phyloP scores from a whole-genome alignment of 1,284 basidiomycete species.

The Fomes fomentarius region DNA sequence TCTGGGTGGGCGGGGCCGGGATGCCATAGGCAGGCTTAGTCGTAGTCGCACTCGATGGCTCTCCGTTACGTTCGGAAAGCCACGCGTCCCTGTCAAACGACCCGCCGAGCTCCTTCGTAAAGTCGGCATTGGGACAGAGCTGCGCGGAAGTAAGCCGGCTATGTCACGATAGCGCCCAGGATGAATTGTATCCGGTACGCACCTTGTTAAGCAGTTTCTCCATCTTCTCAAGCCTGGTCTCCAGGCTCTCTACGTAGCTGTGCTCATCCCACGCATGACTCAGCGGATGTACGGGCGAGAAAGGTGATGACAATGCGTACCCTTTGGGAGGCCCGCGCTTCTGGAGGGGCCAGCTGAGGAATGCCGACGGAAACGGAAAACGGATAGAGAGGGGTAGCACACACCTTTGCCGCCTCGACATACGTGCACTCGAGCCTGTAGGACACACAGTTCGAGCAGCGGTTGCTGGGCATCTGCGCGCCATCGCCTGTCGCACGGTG shows the following conservation, averaged over 20 bases:
- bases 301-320: slow-evolving; percentile 45
- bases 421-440: slow-evolving; percentile 80
- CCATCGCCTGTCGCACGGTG: slow-evolving; percentile 29
- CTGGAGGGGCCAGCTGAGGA: slow-evolving; percentile 37
- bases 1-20: background rate
- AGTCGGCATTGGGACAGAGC: slow-evolving; percentile 55
- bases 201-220: slow-evolving; percentile 67
- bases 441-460: slow-evolving; percentile 80
- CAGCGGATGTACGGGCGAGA: background rate
- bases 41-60: slow-evolving; percentile 11
- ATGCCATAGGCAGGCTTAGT: slow-evolving; percentile 17
- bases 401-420: slow-evolving; percentile 71
- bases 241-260: slow-evolving; percentile 75
- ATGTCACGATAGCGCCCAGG: too few relatives aligned
- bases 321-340: slow-evolving; percentile 87
- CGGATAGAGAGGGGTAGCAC: slow-evolving; percentile 26
- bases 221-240: slow-evolving; percentile 72
- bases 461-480: slow-evolving; percentile 57
- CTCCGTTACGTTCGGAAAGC: slow-evolving; percentile 31
- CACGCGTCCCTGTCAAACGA: slow-evolving; percentile 51
- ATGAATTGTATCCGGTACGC: slow-evolving; percentile 23
- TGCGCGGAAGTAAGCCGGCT: slow-evolving; percentile 22
- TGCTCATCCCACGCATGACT: slow-evolving; percentile 1
- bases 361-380: background rate
- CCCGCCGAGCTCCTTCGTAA: slow-evolving; percentile 51